phyloP scores from a whole-genome alignment of 306 rosid species.

The Astragalus membranaceus region DNA sequence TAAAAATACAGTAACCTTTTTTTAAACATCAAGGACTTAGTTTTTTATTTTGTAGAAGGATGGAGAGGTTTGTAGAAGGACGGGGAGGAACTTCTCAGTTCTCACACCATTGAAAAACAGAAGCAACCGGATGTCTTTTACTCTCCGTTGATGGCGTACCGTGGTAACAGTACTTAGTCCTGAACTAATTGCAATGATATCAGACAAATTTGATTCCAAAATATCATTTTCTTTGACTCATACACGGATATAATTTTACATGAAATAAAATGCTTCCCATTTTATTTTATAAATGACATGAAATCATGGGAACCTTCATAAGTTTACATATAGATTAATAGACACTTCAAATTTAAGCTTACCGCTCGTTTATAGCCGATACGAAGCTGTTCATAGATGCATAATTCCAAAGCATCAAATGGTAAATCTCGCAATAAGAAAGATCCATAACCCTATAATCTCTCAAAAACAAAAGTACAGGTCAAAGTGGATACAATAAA shows the following conservation, averaged over 20 bases:
- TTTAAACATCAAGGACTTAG: too few species aligned
- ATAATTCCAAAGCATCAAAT: slow-evolving; percentile 72
- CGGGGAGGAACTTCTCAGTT: too few species aligned
- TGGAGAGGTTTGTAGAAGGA: too few species aligned
- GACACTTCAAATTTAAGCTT: slow-evolving; percentile 23
- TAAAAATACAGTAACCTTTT: too few species aligned
- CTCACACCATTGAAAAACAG: too few species aligned
- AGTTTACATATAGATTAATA: slow-evolving; percentile 5
- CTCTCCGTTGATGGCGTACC: too few species aligned
- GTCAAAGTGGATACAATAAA: slow-evolving; percentile 9
- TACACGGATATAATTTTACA: neutral
- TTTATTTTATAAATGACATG: too few species aligned
- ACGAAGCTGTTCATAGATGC: slow-evolving; percentile 78
- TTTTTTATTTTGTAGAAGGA: too few species aligned
- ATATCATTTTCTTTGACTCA: neutral
- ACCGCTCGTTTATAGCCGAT: slow-evolving; percentile 73
- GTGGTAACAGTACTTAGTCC: neutral
- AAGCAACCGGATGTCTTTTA: too few species aligned
- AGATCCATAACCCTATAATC: slow-evolving; percentile 68
- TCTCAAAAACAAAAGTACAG: neutral
- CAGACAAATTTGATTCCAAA: neutral
- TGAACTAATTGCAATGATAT: neutral
- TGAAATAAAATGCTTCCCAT: neutral
- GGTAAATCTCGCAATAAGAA: slow-evolving; percentile 81
- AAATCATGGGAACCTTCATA: neutral